These are phyloP conservation scores for Monsonia emarginata DNA, from an alignment of 441 rosid genomes.

Conservation along the genomic window DNA sequence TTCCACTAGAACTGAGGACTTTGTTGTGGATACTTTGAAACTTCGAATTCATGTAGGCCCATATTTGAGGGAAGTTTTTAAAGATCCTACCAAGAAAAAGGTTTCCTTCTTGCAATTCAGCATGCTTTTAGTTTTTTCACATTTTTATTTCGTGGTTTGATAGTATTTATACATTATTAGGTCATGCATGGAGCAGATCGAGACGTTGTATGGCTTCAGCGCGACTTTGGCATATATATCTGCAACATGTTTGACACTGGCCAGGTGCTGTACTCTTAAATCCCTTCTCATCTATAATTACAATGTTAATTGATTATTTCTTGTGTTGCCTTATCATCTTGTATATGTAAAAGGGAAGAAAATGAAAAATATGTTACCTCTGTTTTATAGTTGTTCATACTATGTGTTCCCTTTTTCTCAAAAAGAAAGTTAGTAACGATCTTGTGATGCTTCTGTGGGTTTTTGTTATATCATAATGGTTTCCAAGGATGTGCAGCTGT, in stretches of 20 bases:
- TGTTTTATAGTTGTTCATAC: too few relatives aligned
- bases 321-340: neutral
- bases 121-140: slow-evolving; percentile 11
- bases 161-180: slow-evolving; percentile 33
- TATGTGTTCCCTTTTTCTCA: too few relatives aligned
- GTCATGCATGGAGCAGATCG: slow-evolving; percentile 98
- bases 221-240: slow-evolving; percentile 84
- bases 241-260: slow-evolving; percentile 98
- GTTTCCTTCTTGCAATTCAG: slow-evolving; percentile 25
- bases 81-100: slow-evolving; percentile 85
- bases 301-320: neutral
- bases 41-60: slow-evolving; percentile 78
- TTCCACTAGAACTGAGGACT: slow-evolving; percentile 87
- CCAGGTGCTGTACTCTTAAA: slow-evolving; percentile 46
- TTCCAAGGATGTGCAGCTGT: neutral
- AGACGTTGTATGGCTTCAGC: slow-evolving; percentile 88
- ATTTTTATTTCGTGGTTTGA: slow-evolving; percentile 20
- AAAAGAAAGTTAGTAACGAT: neutral
- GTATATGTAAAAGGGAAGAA: too few relatives aligned
- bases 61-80: slow-evolving; percentile 67
- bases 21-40: slow-evolving; percentile 70
- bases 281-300: neutral
- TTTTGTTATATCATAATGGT: neutral
- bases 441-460: neutral
- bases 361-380: too few relatives aligned